Percentiles rank a stretch among this genome's conserved stretches.
These are phyloP conservation scores for Xylaria sp. DNA, from an alignment of 2,329 filamentous ascomycete species.

Conservation along the genomic window DNA sequence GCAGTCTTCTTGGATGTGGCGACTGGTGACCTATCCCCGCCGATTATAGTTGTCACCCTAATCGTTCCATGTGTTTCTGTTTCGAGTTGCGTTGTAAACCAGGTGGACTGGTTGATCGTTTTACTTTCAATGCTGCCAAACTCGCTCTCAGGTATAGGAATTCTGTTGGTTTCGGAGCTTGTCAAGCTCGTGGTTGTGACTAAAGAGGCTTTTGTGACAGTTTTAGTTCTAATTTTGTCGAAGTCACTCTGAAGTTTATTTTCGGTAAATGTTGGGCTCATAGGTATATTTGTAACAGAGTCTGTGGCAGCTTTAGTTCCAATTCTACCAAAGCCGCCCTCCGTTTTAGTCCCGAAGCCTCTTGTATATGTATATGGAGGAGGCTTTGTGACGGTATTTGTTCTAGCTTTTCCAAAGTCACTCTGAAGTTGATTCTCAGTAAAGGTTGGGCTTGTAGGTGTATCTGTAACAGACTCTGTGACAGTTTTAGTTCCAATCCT, in stretches of 20 bases:
- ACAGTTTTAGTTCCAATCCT: no score
- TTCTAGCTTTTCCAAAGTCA: no score
- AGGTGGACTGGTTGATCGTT: not conserved
- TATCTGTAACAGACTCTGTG: no score
- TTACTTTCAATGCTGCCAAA: not conserved
- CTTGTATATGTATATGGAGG: no score
- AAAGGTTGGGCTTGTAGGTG: no score
- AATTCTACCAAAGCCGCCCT: slow-evolving; percentile 2
- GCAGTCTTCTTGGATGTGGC: slow-evolving; percentile 1
- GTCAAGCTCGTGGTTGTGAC: not conserved
- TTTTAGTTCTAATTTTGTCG: slow-evolving; percentile 2
- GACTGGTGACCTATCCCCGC: not conserved
- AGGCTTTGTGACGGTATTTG: no score
- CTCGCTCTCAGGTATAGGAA: not conserved
- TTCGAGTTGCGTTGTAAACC: not conserved
- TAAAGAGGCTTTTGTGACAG: not conserved
- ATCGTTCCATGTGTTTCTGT: slow-evolving; percentile 9
- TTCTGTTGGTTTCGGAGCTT: not conserved
- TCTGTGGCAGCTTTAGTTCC: slow-evolving; percentile 13
- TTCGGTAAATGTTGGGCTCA: not conserved
- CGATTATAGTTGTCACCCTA: slow-evolving; percentile 9
- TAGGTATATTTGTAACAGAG: not conserved
- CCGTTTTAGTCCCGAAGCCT: no score
- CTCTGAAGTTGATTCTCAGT: no score
- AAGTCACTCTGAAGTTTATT: not conserved